A percentile compares a stretch with the other conserved stretches of the same genome.
Evolutionary conservation across 2,329 filamentous ascomycete species (phyloP).

Genomic region (Cadophora malorum): DNA sequence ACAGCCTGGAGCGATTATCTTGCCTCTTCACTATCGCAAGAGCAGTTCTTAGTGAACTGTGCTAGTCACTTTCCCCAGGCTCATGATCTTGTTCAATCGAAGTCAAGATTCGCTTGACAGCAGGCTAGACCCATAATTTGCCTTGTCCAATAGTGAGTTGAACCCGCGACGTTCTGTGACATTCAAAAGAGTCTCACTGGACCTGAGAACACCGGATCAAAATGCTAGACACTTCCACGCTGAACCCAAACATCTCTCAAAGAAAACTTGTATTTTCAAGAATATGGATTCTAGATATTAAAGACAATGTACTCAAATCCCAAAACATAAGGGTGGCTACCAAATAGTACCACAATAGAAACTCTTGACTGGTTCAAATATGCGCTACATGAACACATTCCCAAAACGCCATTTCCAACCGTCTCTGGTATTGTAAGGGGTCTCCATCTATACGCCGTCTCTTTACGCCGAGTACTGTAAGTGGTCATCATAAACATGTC

Average conservation of each 20-base stretch:
- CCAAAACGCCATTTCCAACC: constrained; percentile 17
- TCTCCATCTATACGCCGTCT: constrained; percentile 23
- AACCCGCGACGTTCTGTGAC: too few species aligned
- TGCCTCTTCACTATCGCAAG: too few species aligned
- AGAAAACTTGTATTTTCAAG: background rate
- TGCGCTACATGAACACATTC: constrained; percentile 1
- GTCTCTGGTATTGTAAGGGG: constrained; percentile 12
- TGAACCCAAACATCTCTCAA: background rate
- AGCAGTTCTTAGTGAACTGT: too few species aligned
- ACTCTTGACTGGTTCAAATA: background rate
- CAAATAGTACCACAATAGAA: background rate
- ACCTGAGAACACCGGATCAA: too few species aligned
- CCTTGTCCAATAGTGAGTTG: too few species aligned
- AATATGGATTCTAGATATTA: constrained; percentile 14
- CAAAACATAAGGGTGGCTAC: background rate
- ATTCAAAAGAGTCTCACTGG: too few species aligned
- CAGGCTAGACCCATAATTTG: too few species aligned
- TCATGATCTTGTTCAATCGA: too few species aligned
- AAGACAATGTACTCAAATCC: background rate
- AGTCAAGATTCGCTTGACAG: too few species aligned
- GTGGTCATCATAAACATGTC: background rate
- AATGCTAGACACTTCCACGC: too few species aligned
- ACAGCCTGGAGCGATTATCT: too few species aligned
- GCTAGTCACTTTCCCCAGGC: too few species aligned
- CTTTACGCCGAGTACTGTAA: constrained; percentile 14